Base-by-base conservation (phyloP, 2,329 filamentous ascomycete species). In the Stemphylium beticola region DNA sequence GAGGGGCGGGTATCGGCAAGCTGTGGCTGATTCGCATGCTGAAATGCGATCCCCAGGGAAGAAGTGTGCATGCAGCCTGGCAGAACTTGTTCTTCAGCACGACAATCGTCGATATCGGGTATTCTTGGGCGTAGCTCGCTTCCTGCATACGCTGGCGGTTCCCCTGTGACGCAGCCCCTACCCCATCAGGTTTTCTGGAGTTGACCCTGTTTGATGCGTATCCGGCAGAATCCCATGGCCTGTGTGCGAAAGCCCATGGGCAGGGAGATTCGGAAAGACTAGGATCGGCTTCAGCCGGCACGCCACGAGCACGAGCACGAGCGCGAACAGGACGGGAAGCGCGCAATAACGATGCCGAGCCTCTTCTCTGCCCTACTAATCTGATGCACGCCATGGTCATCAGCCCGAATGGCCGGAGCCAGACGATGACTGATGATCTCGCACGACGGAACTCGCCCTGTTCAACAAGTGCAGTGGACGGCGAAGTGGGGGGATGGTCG, bases 191-290 rank as follows among this genome's bases (percentile, higher is more conserved):
- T 49, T 53, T 49, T 22, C 33, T 22, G 33, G 20, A 15, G 34
- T 18, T 47, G 33, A 33, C 45, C 37, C 18, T 44, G 39, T 11
- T 39, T 24, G 36, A 54, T 54, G 51, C 39, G 29, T 33, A 44
- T 54, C 34, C 40, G 46, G 34, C 46, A 54, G 22, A 54, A 50
- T 54, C 18, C 40, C 51, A 54, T 54, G 40, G 32, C n/a, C 40
- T 18, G 40, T 32, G 37, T 31, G 39, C 20, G 14, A 54, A 54
- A 50, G 17, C 24, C 45, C 45, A 54, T 54, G 9, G 20, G 36
- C 51, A 50, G 10, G 42, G 20, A 26, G n/a, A 20, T n/a, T 31
- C 18, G 39, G 29, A 38, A 20, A 42, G 39, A 44, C 46, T 50
- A 54, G 51, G 51, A 34, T 49, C 39, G 33, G 39, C 50, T 31